Conservation (phyloP, 148 eudicot species). For the Persicaria maculosa region DNA sequence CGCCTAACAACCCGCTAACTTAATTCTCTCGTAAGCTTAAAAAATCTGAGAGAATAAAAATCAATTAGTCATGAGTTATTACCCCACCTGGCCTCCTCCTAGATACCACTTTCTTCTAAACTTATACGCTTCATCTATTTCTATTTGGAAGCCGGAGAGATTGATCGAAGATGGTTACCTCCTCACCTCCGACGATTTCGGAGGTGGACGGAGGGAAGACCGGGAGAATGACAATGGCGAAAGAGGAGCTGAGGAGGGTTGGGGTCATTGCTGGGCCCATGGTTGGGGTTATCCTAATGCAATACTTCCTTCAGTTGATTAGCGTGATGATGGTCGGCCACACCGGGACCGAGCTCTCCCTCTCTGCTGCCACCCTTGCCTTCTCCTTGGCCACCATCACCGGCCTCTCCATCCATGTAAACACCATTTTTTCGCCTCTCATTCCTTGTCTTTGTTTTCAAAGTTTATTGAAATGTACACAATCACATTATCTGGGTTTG, state of each 20-base stretch:
- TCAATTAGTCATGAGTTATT: neutral
- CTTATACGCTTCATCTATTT: neutral
- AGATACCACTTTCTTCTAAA: too few species aligned
- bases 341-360: constrained; percentile 29
- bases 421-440: constrained; percentile 2
- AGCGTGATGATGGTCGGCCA: constrained; percentile 35
- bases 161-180: neutral
- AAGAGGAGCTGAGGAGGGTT: constrained; percentile 27
- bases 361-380: constrained; percentile 40
- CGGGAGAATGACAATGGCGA: neutral
- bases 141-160: neutral
- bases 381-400: constrained; percentile 38
- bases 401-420: constrained; percentile 38
- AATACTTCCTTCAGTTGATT: constrained; percentile 25
- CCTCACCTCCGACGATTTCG: neutral
- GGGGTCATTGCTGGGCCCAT: constrained; percentile 28
- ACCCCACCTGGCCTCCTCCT: neutral
- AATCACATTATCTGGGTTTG: too few species aligned
- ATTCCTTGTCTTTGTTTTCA: neutral
- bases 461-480: neutral
- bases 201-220: constrained; percentile 15
- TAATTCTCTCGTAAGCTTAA: too few species aligned
- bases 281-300: constrained; percentile 27
- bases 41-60: too few species aligned
- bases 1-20: too few species aligned